Evolutionary conservation across 768 basidiomycete species (phyloP).

Genomic region (Mycena metata): DNA sequence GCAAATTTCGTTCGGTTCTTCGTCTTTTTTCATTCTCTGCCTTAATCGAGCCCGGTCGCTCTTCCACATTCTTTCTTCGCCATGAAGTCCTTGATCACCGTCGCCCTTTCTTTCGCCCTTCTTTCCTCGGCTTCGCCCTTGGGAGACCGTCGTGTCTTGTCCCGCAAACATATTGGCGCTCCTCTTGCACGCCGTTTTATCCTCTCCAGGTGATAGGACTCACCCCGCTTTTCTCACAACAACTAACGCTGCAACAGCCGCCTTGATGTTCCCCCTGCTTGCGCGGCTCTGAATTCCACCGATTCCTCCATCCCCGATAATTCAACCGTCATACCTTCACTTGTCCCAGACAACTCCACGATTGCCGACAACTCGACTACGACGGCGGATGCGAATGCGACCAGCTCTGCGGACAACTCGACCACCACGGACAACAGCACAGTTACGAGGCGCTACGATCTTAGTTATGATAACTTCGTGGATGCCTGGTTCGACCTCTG

Average conservation of each 20-base stretch:
- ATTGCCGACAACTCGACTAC: conserved; percentile 24
- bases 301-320: conserved; percentile 39
- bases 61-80: conserved; percentile 44
- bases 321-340: conserved; percentile 39
- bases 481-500: conserved; percentile 62
- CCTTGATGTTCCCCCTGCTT: conserved; percentile 50
- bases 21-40: conserved; percentile 38
- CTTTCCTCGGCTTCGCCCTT: conserved; percentile 49
- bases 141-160: conserved; percentile 52
- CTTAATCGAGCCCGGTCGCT: conserved; percentile 53
- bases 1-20: conserved; percentile 5
- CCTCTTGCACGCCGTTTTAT: conserved; percentile 49
- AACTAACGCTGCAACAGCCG: conserved; percentile 39
- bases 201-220: conserved; percentile 45
- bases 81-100: conserved; percentile 48
- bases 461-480: conserved; percentile 46
- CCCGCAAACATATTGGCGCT: conserved; percentile 48
- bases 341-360: conserved; percentile 33
- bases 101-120: conserved; percentile 46
- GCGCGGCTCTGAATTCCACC: conserved; percentile 42
- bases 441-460: conserved; percentile 6
- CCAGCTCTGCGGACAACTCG: conserved; percentile 32
- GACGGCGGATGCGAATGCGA: conserved; percentile 11
- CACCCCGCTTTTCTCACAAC: neutral
- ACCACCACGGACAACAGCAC: conserved; percentile 24